phyloP scores from a whole-genome alignment of 768 basidiomycete genomes.

The Trametes sanguinea region DNA sequence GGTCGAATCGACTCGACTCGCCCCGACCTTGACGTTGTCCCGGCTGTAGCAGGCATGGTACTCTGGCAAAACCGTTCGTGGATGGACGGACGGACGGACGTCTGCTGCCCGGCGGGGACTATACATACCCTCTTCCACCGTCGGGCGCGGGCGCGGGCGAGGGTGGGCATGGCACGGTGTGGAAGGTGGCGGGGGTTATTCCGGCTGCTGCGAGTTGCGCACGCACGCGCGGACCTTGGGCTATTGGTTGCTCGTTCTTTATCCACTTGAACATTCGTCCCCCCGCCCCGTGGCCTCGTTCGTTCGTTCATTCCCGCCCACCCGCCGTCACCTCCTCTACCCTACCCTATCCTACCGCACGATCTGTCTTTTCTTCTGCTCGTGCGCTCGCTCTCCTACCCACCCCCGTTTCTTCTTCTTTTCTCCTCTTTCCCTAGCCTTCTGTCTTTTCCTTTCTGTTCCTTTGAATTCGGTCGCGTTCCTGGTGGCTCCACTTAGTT shows the following conservation, averaged over 20 bases:
- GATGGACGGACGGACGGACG: neutral
- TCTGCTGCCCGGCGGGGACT: too few species aligned
- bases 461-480: neutral
- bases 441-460: neutral
- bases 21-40: slow-evolving; percentile 4
- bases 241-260: slow-evolving; percentile 66
- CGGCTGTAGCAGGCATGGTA: neutral
- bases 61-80: slow-evolving; percentile 6
- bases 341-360: neutral
- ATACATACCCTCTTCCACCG: neutral
- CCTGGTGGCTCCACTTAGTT: neutral
- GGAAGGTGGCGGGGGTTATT: neutral
- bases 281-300: slow-evolving; percentile 2
- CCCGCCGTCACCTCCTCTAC: slow-evolving; percentile 12
- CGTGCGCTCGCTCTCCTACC: neutral
- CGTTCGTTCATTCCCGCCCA: slow-evolving; percentile 32
- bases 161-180: neutral
- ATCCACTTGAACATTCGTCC: slow-evolving; percentile 44
- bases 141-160: slow-evolving; percentile 1
- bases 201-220: neutral
- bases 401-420: neutral
- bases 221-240: slow-evolving; percentile 45
- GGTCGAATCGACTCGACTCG: too few species aligned
- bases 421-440: slow-evolving; percentile 3
- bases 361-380: neutral